phyloP scores from a whole-genome alignment of 2,329 filamentous ascomycete genomes.

The Cladophialophora chaetospira region DNA sequence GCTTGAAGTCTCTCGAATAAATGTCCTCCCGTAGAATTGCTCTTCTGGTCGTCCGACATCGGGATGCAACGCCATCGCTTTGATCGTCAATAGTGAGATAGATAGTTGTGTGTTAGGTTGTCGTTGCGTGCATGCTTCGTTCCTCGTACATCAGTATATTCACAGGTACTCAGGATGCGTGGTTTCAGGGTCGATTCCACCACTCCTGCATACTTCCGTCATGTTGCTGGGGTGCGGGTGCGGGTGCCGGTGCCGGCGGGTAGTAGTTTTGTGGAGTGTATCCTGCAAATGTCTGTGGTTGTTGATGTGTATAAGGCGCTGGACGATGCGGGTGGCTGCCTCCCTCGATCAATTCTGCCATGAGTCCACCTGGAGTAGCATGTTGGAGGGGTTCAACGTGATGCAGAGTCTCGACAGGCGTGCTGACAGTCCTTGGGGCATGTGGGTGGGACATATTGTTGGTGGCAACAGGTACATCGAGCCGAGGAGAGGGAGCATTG shows the following conservation, averaged over 20 bases:
- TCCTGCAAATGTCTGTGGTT: conserved; percentile 13
- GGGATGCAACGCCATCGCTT: too few species aligned
- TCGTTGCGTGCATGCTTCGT: too few species aligned
- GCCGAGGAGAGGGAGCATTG: conserved; percentile 13
- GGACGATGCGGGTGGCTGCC: conserved; percentile 12
- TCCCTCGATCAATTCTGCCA: conserved; percentile 32
- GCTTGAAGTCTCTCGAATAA: too few species aligned
- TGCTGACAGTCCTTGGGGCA: conserved; percentile 20
- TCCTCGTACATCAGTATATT: too few species aligned
- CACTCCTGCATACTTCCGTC: conserved; percentile 23
- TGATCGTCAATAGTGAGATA: too few species aligned
- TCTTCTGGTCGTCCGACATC: too few species aligned
- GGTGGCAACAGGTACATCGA: conserved; percentile 6
- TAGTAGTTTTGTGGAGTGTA: conserved; percentile 13
- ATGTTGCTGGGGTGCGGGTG: neutral
- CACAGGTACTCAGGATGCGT: neutral
- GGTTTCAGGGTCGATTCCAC: conserved; percentile 20
- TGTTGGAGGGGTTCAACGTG: conserved; percentile 17
- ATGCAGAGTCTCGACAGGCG: conserved; percentile 12
- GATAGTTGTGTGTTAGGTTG: too few species aligned
- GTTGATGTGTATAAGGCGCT: neutral
- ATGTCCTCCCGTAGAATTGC: too few species aligned
- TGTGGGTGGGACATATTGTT: conserved; percentile 6
- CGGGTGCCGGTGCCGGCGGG: neutral
- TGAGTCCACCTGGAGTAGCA: conserved; percentile 26